phyloP scores from a whole-genome alignment of 257 asterid species.

The Ligustrum vulgare region DNA sequence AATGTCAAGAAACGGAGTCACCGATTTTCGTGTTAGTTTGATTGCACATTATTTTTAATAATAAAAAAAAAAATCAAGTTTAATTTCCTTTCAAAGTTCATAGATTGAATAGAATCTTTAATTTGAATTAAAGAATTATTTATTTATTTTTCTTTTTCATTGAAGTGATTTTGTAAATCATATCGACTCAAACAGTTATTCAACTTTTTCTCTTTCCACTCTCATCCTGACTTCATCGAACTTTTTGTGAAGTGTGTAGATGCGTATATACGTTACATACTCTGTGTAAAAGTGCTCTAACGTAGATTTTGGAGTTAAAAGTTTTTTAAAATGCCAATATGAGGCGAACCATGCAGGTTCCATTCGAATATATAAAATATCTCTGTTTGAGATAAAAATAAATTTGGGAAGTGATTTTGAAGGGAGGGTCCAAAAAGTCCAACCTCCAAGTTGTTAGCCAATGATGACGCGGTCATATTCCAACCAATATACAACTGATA shows the following conservation, averaged over 20 bases:
- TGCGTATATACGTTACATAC: not conserved
- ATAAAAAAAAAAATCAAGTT: not conserved
- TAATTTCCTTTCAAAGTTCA: not conserved
- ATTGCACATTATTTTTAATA: not conserved
- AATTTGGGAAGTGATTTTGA: not conserved
- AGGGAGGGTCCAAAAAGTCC: conserved; percentile 13
- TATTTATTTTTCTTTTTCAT: not conserved
- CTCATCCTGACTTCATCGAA: not conserved
- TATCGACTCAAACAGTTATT: not conserved
- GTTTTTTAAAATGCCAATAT: not conserved
- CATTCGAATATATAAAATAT: not conserved
- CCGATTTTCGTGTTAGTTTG: not conserved
- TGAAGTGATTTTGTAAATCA: not conserved
- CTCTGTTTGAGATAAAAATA: not conserved
- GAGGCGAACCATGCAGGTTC: not conserved
- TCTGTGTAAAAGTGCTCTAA: not conserved
- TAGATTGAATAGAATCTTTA: not conserved
- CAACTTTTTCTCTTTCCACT: too few relatives aligned
- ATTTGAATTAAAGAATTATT: not conserved
- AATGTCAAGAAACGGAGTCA: not conserved
- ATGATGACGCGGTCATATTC: conserved; percentile 25
- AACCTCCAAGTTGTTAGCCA: conserved; percentile 18
- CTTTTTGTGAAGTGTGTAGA: not conserved
- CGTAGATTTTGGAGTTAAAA: not conserved
- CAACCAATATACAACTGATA: not conserved